Evolutionary conservation across 2,329 filamentous ascomycete genomes (phyloP).

Genomic region (Bimuria novae-zelandiae): DNA sequence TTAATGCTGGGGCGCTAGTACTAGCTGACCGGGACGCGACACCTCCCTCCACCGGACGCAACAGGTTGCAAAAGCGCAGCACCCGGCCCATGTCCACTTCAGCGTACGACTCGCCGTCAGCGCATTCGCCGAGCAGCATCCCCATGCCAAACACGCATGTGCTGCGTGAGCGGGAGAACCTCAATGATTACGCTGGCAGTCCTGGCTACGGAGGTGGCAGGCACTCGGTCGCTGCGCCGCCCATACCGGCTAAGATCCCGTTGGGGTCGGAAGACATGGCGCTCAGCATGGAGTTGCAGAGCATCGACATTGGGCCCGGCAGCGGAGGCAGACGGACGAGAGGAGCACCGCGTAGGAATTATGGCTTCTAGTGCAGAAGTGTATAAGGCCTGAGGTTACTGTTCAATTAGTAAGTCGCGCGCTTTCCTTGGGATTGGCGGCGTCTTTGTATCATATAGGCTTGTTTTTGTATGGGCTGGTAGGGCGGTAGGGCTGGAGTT

Average conservation of each 20-base stretch:
- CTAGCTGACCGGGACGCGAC: constrained; percentile 27
- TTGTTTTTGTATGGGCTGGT: not conserved
- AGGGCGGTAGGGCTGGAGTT: not conserved
- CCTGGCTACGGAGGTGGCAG: constrained; percentile 27
- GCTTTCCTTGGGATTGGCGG: not conserved
- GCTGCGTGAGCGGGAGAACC: constrained; percentile 44
- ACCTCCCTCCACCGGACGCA: constrained; percentile 26
- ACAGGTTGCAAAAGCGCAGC: constrained; percentile 37
- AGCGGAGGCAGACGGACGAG: constrained; percentile 26
- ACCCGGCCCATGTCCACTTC: constrained; percentile 25
- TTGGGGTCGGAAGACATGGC: constrained; percentile 58
- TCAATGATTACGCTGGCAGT: constrained; percentile 38
- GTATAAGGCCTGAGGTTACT: not conserved
- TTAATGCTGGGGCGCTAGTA: constrained; percentile 27
- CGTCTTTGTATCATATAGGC: constrained; percentile 5
- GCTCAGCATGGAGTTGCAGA: constrained; percentile 71
- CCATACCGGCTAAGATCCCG: constrained; percentile 73
- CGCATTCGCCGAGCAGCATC: constrained; percentile 19
- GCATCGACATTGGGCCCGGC: constrained; percentile 51
- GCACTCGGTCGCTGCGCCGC: constrained; percentile 53
- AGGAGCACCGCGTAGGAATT: constrained; percentile 13
- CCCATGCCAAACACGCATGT: constrained; percentile 27
- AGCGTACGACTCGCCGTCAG: constrained; percentile 17
- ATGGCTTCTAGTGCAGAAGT: not conserved
- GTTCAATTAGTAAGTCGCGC: constrained; percentile 7